Evolutionary conservation across 2,329 filamentous ascomycete species (phyloP).

Genomic region (Whalleya microplaca): DNA sequence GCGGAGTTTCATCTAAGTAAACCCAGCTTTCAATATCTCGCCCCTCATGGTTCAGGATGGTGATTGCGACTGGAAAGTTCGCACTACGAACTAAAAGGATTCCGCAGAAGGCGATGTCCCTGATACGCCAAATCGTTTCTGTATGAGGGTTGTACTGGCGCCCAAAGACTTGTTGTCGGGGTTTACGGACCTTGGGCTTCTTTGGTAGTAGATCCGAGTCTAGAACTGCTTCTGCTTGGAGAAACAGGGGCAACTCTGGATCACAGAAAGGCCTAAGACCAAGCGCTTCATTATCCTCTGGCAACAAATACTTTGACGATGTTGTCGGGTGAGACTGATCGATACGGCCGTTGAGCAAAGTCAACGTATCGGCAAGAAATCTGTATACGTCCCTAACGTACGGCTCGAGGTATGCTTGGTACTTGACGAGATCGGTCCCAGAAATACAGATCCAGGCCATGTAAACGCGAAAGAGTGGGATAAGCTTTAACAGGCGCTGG

Average conservation of each 20-base stretch:
- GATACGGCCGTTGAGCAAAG: constrained; percentile 51
- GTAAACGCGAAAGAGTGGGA: constrained; percentile 58
- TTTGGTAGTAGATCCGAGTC: constrained; percentile 26
- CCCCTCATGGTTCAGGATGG: constrained; percentile 20
- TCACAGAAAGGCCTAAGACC: constrained; percentile 35
- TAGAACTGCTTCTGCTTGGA: constrained; percentile 26
- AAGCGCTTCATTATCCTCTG: constrained; percentile 48
- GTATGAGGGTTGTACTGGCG: constrained; percentile 37
- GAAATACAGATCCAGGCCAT: constrained; percentile 56
- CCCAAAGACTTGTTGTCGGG: constrained; percentile 40
- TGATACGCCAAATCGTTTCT: constrained; percentile 50
- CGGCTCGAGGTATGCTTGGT: constrained; percentile 48
- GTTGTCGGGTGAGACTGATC: constrained; percentile 40
- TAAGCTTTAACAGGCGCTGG: constrained; percentile 45
- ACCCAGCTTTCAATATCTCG: constrained; percentile 31
- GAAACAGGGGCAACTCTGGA: constrained; percentile 34
- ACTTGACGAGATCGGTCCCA: constrained; percentile 50
- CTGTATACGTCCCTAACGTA: constrained; percentile 52
- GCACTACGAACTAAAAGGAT: constrained; percentile 50
- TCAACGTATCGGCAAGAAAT: constrained; percentile 50
- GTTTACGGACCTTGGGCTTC: constrained; percentile 46
- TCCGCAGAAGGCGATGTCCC: constrained; percentile 54
- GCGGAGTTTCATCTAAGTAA: constrained; percentile 26
- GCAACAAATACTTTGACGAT: constrained; percentile 52
- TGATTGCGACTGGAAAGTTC: constrained; percentile 43